These are phyloP conservation scores for Haplosporangium sp. DNA, from an alignment of 371 early-diverging fungal species.

Conservation along the genomic window DNA sequence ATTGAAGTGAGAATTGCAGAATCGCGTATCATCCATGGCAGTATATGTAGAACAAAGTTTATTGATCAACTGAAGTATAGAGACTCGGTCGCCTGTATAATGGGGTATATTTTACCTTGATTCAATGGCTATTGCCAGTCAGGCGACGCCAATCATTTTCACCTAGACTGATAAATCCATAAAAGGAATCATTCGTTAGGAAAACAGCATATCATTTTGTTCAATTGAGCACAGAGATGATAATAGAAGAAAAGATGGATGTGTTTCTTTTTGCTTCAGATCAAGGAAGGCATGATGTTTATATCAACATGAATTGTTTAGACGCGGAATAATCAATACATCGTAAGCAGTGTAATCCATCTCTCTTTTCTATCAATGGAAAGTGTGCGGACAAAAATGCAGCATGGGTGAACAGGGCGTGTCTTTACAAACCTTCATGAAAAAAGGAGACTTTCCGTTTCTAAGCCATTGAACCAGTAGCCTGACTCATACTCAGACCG, in stretches of 20 bases:
- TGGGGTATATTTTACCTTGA: slow-evolving; percentile 1
- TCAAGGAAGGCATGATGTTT: slow-evolving; percentile 47
- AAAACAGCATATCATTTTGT: neutral
- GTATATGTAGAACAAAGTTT: neutral
- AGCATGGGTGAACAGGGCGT: no score
- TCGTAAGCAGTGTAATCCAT: slow-evolving; percentile 20
- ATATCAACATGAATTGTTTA: slow-evolving; percentile 34
- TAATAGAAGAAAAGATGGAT: neutral
- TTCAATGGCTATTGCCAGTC: neutral
- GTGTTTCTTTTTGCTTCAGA: slow-evolving; percentile 24
- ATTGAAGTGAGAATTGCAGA: slow-evolving; percentile 54
- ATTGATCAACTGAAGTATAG: no score
- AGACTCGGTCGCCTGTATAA: neutral
- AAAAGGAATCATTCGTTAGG: neutral
- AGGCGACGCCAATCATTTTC: no score
- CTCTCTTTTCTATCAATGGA: neutral
- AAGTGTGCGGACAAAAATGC: no score
- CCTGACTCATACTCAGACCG: no score
- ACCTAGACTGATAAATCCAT: no score
- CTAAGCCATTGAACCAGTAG: no score
- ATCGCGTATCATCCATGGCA: slow-evolving; percentile 51
- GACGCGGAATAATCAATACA: slow-evolving; percentile 40
- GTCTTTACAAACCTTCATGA: no score
- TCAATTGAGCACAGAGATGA: neutral
- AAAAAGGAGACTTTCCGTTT: no score